Base-by-base conservation (phyloP, 441 rosid species). In the Lagerstroemia fauriei region DNA sequence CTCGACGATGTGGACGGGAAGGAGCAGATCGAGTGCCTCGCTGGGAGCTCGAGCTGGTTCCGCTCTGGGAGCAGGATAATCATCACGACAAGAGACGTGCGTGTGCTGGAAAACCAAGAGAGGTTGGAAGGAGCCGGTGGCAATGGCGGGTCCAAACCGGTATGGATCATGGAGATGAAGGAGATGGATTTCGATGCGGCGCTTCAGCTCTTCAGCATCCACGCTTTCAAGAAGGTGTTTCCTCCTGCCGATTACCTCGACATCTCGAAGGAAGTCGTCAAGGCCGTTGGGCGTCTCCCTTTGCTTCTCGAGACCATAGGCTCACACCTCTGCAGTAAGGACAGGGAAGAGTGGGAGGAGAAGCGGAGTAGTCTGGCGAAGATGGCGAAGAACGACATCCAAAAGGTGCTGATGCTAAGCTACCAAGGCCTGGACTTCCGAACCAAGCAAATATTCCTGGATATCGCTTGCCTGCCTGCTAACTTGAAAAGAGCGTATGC, bases 391-490 rank as follows among this genome's bases (percentile, higher is more conserved):
- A 5, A 27, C 18, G 0, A 3, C 0, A n/a, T 41, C 9, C 34
- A 14, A 1, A 11, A 17, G 1, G 69, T 1, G 57, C 48, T 82
- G n/a, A 68, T 6, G 69, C 76, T 65, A 1, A 20, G 27, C 27
- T 82, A 38, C 1, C n/a, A 82, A 1, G 76, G 3, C 8, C 61
- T 82, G 25, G 59, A 66, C 13, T 3, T 17, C 5, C 1, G 11
- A 25, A 0, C 41, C 0, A 51, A 53, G 34, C 46, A 82, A 0
- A 69, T 82, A 51, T 82, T 82, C 68, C 80, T 82, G 0, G 84
- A 82, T 20, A 41, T 69, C 22, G 76, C 84, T 9, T 82, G 84
- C 31, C 76, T 82, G 18, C 50, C 27, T 0, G 3, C 18, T 16
- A 77, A 77, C 5, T 46, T 25, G 11, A 68, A 34, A 22, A 56